Evolutionary conservation across 257 asterid genomes (phyloP).

Genomic region (Osmanthus fragrans): DNA sequence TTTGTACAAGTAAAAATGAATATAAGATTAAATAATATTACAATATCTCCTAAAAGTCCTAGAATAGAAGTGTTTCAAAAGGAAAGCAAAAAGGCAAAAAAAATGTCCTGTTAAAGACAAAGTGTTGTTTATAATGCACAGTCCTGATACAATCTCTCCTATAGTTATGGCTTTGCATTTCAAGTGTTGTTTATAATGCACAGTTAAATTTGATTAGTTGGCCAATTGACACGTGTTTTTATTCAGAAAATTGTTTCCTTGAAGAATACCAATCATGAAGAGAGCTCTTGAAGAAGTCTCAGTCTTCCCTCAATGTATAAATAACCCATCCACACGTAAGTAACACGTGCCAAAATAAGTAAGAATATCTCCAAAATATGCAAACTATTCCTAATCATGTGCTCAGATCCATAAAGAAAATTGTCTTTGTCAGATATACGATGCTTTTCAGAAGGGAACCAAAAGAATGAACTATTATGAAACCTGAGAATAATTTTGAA

Average conservation of each 20-base stretch:
- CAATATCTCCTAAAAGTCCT: not conserved
- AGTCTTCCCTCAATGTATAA: not conserved
- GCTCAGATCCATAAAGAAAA: constrained; percentile 9
- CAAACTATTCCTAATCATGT: constrained; percentile 12
- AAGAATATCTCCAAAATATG: constrained; percentile 5
- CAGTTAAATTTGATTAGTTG: too few species aligned
- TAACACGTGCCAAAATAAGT: constrained; percentile 8
- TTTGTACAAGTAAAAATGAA: not conserved
- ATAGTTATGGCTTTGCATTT: not conserved
- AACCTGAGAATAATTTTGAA: constrained; percentile 99
- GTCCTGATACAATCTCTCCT: too few species aligned
- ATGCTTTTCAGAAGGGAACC: constrained; percentile 18
- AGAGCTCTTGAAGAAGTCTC: not conserved
- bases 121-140: not conserved
- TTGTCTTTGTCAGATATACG: constrained; percentile 18
- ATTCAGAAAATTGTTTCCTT: not conserved
- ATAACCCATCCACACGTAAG: constrained; percentile 2
- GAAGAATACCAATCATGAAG: not conserved
- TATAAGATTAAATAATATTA: not conserved
- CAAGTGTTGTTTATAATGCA: not conserved
- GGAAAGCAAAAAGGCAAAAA: not conserved
- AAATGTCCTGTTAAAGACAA: not conserved
- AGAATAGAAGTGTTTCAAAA: not conserved
- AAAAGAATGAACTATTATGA: constrained; percentile 21
- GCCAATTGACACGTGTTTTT: too few species aligned